Base-by-base conservation (phyloP, 1,139 yeast species). In the Yamadazyma jaroonii region DNA sequence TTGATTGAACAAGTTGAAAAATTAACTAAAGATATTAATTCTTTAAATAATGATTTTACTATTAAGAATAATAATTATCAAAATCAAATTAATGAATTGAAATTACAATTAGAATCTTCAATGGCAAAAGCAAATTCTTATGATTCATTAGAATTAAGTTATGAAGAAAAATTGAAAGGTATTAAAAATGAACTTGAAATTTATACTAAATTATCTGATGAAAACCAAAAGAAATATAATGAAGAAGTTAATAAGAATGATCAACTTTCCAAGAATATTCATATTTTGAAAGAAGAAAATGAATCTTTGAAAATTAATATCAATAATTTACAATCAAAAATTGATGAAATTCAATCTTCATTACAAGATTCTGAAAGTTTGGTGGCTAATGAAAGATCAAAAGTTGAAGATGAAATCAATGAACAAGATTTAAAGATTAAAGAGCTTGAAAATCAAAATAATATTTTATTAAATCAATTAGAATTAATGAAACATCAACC, bases 391-490 rank as follows among this genome's bases (percentile, higher is more conserved):
- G 64, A 61, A 32, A 56, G 50, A 34, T 47, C 47, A 5, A 41
- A 65, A 2, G 58, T 77, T 25, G 81, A 80, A 45, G 80, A 77
- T 28, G 83, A 84, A 41, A 54, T 84, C 35, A 67, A 66, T 9
- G 53, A 59, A 15, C 62, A 76, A 8, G 68, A 67, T 24, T 50
- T 63, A 1, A 73, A 79, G 45, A 54, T 77, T 22, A 67, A 74
- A 21, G 92, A 84, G 39, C 59, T 85, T 34, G 66, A 76, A 23
- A 69, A 77, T 15, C 95, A 87, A 53, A 85, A 87, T 53, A 67
- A 74, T 35, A 65, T 86, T 9, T 64, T 87, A 24, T 74, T 84
- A 49, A 82, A 80, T 46, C 95, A 86, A 56, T 61, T 88, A 28
- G 95, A 87, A 44, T 53, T 69, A 35, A 49, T 57, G 37, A 22